A percentile compares a stretch with the other conserved stretches of the same genome.
These are phyloP conservation scores for Mucor plumbeus DNA, from an alignment of 371 early-diverging fungal genomes.

Conservation along the genomic window DNA sequence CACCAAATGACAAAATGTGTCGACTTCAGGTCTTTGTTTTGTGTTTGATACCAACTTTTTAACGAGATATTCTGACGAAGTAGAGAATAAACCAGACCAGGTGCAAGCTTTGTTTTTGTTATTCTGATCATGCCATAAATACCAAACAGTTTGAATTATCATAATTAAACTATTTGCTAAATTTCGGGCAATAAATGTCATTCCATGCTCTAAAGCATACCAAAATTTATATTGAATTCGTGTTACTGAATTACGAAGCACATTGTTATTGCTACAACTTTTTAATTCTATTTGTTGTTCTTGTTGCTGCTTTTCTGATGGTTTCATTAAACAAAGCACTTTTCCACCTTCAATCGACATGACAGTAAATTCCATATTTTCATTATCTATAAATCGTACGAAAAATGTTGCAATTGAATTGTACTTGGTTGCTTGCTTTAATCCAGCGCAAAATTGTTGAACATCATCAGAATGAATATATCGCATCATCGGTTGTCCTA, in stretches of 20 bases:
- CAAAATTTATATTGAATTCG: slow-evolving; percentile 23
- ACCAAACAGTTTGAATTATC: slow-evolving; percentile 16
- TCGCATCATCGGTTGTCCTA: slow-evolving; percentile 36
- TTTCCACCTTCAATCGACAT: slow-evolving; percentile 21
- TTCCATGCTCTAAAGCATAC: slow-evolving; percentile 26
- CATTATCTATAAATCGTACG: slow-evolving; percentile 11
- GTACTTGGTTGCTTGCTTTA: slow-evolving; percentile 18
- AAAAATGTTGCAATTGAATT: background rate
- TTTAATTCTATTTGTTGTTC: background rate
- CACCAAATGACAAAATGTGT: slow-evolving; percentile 10
- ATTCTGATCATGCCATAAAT: slow-evolving; percentile 9
- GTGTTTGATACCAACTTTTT: slow-evolving; percentile 3
- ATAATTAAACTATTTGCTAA: slow-evolving; percentile 16
- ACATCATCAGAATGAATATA: slow-evolving; percentile 34
- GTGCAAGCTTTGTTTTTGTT: background rate
- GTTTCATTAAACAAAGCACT: slow-evolving; percentile 24
- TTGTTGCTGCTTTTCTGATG: background rate
- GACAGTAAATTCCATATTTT: slow-evolving; percentile 22
- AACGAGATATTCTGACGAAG: slow-evolving; percentile 14
- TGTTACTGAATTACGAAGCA: slow-evolving; percentile 14
- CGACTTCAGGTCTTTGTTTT: slow-evolving; percentile 24
- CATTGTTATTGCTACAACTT: background rate
- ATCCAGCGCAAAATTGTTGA: slow-evolving; percentile 23
- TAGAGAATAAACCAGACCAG: slow-evolving; percentile 7
- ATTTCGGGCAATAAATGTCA: slow-evolving; percentile 19